Conservation (phyloP, 2,329 filamentous ascomycete genomes). For the Cladophialophora psammophila region DNA sequence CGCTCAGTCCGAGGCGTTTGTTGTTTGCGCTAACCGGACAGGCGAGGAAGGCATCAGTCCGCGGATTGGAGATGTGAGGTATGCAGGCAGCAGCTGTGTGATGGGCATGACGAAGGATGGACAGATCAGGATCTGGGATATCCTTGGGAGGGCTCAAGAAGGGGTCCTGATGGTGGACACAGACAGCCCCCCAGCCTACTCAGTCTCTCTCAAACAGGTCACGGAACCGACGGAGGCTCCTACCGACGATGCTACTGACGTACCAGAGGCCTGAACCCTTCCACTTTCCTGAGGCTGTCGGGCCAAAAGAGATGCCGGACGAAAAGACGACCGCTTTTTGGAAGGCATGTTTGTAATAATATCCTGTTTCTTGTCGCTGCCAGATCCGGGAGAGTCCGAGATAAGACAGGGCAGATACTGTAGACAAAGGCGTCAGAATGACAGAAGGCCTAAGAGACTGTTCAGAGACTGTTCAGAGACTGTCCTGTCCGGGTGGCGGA, state of each 20-base stretch:
- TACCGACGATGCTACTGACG: constrained; percentile 2
- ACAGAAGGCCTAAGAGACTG: not conserved
- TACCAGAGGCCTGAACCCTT: constrained; percentile 10
- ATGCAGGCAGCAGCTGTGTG: constrained; percentile 58
- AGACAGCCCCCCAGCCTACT: constrained; percentile 46
- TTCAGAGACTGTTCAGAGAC: not conserved
- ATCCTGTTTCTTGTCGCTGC: not conserved
- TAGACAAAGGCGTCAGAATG: not conserved
- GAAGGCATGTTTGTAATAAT: not conserved
- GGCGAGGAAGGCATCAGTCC: constrained; percentile 51
- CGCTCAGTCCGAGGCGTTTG: constrained; percentile 47
- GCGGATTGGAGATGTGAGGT: constrained; percentile 51
- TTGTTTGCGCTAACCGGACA: constrained; percentile 57
- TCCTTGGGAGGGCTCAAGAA: constrained; percentile 54
- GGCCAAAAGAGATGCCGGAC: not conserved
- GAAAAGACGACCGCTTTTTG: not conserved
- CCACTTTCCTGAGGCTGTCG: not conserved
- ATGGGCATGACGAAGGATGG: constrained; percentile 45
- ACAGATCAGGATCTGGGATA: constrained; percentile 55
- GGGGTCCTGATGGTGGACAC: constrained; percentile 58
- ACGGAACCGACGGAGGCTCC: not conserved
- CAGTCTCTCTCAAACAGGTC: constrained; percentile 22
- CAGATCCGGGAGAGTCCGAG: constrained; percentile 3
- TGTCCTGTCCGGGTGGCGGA: not conserved
- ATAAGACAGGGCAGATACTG: not conserved